Conservation (phyloP, 768 basidiomycete species). For the Leccinum uliginosum region DNA sequence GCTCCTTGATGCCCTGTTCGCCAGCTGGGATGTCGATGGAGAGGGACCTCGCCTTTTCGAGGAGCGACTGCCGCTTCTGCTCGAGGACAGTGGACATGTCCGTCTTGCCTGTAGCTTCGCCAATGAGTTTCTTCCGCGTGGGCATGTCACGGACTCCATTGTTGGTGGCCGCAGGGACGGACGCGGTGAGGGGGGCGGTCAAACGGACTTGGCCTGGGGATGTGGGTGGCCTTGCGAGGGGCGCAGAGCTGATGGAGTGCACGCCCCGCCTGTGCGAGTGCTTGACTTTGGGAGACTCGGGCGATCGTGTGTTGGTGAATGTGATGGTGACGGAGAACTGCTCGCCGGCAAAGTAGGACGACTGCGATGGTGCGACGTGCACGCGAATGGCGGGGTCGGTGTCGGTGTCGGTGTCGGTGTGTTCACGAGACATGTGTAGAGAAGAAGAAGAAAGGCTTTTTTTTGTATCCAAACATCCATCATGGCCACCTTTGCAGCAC, state of each 20-base stretch:
- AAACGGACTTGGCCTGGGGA: conserved; percentile 62
- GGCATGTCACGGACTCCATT: conserved; percentile 32
- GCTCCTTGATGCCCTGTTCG: conserved; percentile 32
- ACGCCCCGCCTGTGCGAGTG: conserved; percentile 62
- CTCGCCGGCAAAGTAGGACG: conserved; percentile 93
- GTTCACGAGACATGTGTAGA: conserved; percentile 17
- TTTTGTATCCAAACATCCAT: conserved; percentile 17
- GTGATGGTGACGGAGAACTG: conserved; percentile 79
- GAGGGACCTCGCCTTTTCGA: conserved; percentile 52
- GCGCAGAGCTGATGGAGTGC: conserved; percentile 81
- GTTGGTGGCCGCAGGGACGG: conserved; percentile 11
- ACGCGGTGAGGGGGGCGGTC: conserved; percentile 26
- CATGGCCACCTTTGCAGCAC: conserved; percentile 53
- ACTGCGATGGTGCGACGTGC: conserved; percentile 72
- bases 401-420: conserved; percentile 28
- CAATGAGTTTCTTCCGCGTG: conserved; percentile 53
- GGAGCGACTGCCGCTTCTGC: conserved; percentile 48
- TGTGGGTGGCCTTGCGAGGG: conserved; percentile 76
- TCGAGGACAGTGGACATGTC: conserved; percentile 48
- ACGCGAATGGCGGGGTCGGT: conserved; percentile 57
- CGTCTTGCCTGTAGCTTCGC: conserved; percentile 34
- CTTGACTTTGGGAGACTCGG: conserved; percentile 34
- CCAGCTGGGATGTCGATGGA: conserved; percentile 58
- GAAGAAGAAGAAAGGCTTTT: background rate
- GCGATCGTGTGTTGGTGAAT: conserved; percentile 76